Evolutionary conservation across 805 yeast genomes (phyloP), one percentile per base, ranked within the genome.

Genomic region (Suhomyces kilbournensis): DNA sequence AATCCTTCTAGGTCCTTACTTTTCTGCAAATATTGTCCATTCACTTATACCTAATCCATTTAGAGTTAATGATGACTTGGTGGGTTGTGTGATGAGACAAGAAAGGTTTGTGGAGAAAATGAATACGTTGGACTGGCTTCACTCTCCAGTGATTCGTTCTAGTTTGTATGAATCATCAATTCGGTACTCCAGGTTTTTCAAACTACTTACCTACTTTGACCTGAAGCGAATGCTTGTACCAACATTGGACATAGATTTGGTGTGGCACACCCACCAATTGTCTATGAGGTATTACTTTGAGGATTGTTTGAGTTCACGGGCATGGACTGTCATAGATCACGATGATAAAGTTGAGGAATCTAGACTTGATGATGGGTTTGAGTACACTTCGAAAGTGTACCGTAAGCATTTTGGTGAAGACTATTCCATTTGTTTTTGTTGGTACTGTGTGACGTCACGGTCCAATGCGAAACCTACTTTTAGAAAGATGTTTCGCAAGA

Each of bases 261-360:
- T 64, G 3, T 65, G 70, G 70, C 67, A 60, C 40, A 66, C 70
- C 3, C 68, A 66, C 46, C 67, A 62, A 42, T 54, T 66, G 17
- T 39, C 56, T 8, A 49, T 54, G 50, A 46, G 46, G 43, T 40
- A 49, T 30, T 64, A 65, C 48, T 54, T 59, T 38, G 25, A 22
- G 9, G 55, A 53, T 19, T 56, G 62, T 46, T 34, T 38, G 15
- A 15, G 9, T 0, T 25, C 54, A 7, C 52, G 34, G 12, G 38
- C 44, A 6, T 20, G 43, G 17, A 19, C 43, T 8, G 53, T 62
- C 17, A 52, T 62, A 17, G 66, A 63, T 47, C 70, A 67, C 48
- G 58, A 65, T 40, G 69, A 65, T 50, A 64, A 60, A 51, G 51
- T 67, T 10, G 69, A 64, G 39, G 59, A 57, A 47, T 52, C 56